Percentiles rank a stretch among this genome's conserved stretches.
Evolutionary conservation across 164 flowering plant species (phyloP).

Genomic region (Pachysandra terminalis): DNA sequence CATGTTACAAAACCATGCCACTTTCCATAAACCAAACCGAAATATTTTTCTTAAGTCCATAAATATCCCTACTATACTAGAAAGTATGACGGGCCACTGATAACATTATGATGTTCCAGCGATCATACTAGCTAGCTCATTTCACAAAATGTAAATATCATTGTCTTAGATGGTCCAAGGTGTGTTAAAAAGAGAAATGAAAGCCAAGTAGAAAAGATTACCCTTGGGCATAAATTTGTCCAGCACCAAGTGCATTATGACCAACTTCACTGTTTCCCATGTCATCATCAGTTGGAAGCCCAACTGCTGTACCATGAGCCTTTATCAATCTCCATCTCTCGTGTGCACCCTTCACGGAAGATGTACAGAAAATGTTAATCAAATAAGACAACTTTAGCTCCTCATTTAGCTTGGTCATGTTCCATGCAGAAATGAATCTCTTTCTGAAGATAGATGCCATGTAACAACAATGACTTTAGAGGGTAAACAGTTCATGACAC

Average conservation of each 20-base stretch:
- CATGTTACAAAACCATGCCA: too few species aligned
- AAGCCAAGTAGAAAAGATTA: slow-evolving; percentile 16
- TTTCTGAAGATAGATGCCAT: too few species aligned
- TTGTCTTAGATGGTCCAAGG: neutral
- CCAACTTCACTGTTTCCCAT: slow-evolving; percentile 99
- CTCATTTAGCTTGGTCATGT: neutral
- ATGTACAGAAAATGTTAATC: neutral
- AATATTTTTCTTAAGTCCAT: too few species aligned
- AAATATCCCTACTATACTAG: too few species aligned
- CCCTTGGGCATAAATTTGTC: slow-evolving; percentile 96
- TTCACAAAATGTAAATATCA: neutral
- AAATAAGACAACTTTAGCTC: neutral
- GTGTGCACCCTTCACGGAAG: slow-evolving; percentile 62
- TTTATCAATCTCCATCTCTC: slow-evolving; percentile 85
- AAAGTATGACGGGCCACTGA: too few species aligned
- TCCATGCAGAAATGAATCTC: neutral
- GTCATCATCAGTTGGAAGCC: slow-evolving; percentile 97
- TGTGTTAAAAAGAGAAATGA: neutral
- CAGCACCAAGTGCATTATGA: slow-evolving; percentile 98
- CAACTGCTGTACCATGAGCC: slow-evolving; percentile 95
- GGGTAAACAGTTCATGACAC: neutral
- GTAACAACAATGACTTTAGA: too few species aligned
- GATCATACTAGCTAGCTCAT: neutral
- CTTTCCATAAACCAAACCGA: too few species aligned
- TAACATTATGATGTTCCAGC: too few species aligned